phyloP scores from a whole-genome alignment of 805 yeast species.

The Schwanniomyces yamadae region DNA sequence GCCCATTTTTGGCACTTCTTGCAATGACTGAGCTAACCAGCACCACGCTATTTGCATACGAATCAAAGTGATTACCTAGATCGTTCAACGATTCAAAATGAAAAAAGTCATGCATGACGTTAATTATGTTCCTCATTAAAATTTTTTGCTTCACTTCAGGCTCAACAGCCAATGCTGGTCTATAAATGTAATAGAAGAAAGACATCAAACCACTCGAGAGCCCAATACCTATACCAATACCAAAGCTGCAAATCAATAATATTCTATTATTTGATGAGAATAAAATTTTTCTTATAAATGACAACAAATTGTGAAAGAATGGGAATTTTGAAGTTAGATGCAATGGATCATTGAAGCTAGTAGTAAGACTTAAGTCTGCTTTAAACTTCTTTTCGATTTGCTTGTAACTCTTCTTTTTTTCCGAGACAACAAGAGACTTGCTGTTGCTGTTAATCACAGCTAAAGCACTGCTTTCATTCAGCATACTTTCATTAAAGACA shows the following conservation, averaged over 20 bases:
- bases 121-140: no score
- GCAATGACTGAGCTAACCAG: constrained; percentile 15
- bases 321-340: constrained; percentile 25
- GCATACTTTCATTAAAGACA: no score
- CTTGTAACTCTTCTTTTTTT: constrained; percentile 26
- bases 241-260: constrained; percentile 32
- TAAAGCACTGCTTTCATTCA: background rate
- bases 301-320: constrained; percentile 16
- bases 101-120: no score
- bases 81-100: constrained; percentile 6
- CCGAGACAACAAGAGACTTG: constrained; percentile 15
- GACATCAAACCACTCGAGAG: constrained; percentile 21
- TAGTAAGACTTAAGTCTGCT: constrained; percentile 26
- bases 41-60: constrained; percentile 6
- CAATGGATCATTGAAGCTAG: constrained; percentile 29
- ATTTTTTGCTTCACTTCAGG: background rate
- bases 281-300: constrained; percentile 12
- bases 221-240: constrained; percentile 40
- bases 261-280: constrained; percentile 10
- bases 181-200: background rate
- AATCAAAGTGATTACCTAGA: constrained; percentile 4
- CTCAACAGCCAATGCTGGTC: background rate
- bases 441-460: constrained; percentile 3
- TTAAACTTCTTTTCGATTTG: constrained; percentile 26
- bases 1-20: constrained; percentile 23